Evolutionary conservation across 2,329 filamentous ascomycete species (phyloP).

Genomic region (Penicillium corylophilum): DNA sequence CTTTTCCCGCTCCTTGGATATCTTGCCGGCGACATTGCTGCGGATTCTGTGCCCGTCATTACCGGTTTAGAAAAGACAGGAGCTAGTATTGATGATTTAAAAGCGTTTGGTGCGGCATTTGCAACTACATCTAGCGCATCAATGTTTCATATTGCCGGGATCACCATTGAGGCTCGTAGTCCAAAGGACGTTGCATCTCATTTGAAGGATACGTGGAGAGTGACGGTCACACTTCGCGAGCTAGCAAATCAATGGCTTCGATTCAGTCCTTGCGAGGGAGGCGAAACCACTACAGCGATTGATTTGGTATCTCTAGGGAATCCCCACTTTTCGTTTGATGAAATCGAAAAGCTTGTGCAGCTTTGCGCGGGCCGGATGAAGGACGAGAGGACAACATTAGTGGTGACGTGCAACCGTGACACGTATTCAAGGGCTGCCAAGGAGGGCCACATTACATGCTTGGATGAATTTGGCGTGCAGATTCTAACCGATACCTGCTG

Average conservation of each 20-base stretch:
- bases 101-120: conserved; percentile 48
- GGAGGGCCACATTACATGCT: conserved; percentile 27
- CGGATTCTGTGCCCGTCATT: conserved; percentile 37
- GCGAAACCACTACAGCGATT: conserved; percentile 17
- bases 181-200: conserved; percentile 8
- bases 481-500: conserved; percentile 50
- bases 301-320: conserved; percentile 47
- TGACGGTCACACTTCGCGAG: conserved; percentile 5
- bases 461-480: conserved; percentile 41
- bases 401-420: conserved; percentile 24
- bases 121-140: conserved; percentile 44
- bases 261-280: conserved; percentile 19
- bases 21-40: conserved; percentile 31
- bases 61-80: conserved; percentile 30
- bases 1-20: conserved; percentile 45
- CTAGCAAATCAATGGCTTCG: conserved; percentile 13
- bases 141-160: conserved; percentile 47
- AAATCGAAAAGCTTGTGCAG: conserved; percentile 34
- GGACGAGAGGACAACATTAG: conserved; percentile 1
- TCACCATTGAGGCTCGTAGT: conserved; percentile 40
- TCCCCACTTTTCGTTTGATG: conserved; percentile 45
- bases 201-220: neutral
- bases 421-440: conserved; percentile 22
- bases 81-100: conserved; percentile 35
- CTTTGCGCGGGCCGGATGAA: conserved; percentile 32